Conservation (phyloP, 2,329 filamentous ascomycete species). For the Apiospora koreana region DNA sequence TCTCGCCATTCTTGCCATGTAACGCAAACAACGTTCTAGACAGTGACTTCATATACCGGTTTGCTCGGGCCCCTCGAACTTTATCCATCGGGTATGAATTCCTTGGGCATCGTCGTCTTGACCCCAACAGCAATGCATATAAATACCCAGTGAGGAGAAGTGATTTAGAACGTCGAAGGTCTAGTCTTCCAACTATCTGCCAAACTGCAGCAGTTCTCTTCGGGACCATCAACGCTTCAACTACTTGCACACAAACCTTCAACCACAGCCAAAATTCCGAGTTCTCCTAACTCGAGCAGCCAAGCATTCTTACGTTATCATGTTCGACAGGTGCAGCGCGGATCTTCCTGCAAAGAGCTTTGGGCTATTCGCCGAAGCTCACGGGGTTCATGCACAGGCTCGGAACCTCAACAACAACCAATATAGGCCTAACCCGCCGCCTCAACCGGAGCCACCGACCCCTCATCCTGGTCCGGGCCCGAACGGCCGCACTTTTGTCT, state of each 20-base stretch:
- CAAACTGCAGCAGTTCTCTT: background rate
- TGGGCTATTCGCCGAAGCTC: background rate
- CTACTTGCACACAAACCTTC: background rate
- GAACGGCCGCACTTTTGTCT: slow-evolving; percentile 6
- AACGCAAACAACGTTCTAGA: background rate
- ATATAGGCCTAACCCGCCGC: slow-evolving; percentile 31
- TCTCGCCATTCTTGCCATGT: slow-evolving; percentile 4
- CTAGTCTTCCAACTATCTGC: background rate
- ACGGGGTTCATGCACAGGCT: background rate
- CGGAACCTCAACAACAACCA: background rate
- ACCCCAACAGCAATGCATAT: background rate
- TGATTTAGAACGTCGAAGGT: background rate
- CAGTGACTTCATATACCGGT: background rate
- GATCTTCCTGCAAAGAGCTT: background rate
- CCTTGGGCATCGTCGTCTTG: background rate
- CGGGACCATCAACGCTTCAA: background rate
- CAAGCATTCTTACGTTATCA: background rate
- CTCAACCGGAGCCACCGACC: slow-evolving; percentile 31
- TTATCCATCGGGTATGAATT: background rate
- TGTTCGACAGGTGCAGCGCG: background rate
- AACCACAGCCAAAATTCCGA: too few relatives aligned
- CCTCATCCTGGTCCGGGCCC: slow-evolving; percentile 28
- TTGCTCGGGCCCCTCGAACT: background rate
- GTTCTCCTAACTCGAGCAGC: background rate
- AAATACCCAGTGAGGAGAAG: background rate